A percentile compares a stretch with the other conserved stretches of the same genome.
These are phyloP conservation scores for Lipomyces yamadae DNA, from an alignment of 805 yeast genomes.

Conservation along the genomic window DNA sequence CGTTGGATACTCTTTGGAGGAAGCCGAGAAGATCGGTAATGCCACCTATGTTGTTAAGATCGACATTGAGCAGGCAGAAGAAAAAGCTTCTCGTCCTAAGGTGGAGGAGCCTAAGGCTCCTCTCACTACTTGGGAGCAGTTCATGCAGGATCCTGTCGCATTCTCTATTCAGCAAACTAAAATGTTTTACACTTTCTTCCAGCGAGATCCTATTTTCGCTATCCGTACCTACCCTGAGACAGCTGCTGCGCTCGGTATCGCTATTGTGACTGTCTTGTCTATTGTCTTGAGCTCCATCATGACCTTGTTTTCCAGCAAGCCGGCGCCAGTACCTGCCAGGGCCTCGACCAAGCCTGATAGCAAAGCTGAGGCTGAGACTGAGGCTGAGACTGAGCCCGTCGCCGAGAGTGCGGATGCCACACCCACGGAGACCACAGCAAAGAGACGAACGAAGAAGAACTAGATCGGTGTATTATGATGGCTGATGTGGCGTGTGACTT, in stretches of 20 bases:
- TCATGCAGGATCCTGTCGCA: slow-evolving; percentile 46
- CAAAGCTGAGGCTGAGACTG: slow-evolving; percentile 13
- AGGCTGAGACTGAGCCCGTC: slow-evolving; percentile 13
- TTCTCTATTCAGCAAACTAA: slow-evolving; percentile 41
- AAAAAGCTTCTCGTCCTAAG: slow-evolving; percentile 31
- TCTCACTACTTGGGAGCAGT: slow-evolving; percentile 39
- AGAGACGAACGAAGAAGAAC: slow-evolving; percentile 26
- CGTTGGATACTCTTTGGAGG: slow-evolving; percentile 79
- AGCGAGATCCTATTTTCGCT: slow-evolving; percentile 44
- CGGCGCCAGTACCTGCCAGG: slow-evolving; percentile 10
- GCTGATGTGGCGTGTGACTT: neutral
- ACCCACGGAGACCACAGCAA: slow-evolving; percentile 18
- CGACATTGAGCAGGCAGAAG: slow-evolving; percentile 42
- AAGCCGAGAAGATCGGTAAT: slow-evolving; percentile 85
- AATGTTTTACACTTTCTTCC: slow-evolving; percentile 44
- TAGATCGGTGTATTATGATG: neutral
- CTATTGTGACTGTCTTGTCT: slow-evolving; percentile 38
- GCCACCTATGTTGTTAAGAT: slow-evolving; percentile 59
- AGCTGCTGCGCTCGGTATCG: slow-evolving; percentile 42
- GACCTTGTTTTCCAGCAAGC: slow-evolving; percentile 25
- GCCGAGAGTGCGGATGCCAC: slow-evolving; percentile 19
- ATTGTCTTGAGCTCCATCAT: slow-evolving; percentile 41
- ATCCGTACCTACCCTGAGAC: slow-evolving; percentile 47
- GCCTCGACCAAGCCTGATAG: slow-evolving; percentile 12
- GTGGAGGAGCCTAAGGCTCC: slow-evolving; percentile 18